phyloP scores from a whole-genome alignment of 257 asterid genomes.

The Vinca minor region DNA sequence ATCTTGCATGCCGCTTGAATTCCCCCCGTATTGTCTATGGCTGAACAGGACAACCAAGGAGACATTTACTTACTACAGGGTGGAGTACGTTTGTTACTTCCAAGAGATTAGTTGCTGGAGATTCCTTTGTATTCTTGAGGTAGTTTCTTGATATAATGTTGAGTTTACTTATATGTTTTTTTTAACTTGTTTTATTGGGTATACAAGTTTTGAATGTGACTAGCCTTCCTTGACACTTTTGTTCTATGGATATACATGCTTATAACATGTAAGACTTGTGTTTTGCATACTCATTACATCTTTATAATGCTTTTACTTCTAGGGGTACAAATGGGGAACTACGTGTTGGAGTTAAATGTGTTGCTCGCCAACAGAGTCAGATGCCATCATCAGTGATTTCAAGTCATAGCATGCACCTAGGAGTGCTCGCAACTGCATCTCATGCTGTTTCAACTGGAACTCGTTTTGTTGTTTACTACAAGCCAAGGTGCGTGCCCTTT shows the following conservation, averaged over 20 bases:
- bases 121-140: slow-evolving; percentile 54
- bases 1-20: neutral
- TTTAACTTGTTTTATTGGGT: too few relatives aligned
- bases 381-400: slow-evolving; percentile 53
- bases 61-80: slow-evolving; percentile 56
- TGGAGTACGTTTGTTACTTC: slow-evolving; percentile 55
- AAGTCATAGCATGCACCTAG: slow-evolving; percentile 55
- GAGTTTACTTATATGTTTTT: neutral
- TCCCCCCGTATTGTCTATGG: neutral
- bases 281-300: neutral
- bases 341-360: slow-evolving; percentile 45
- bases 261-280: neutral
- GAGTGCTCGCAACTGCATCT: slow-evolving; percentile 54
- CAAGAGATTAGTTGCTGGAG: slow-evolving; percentile 49
- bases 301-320: neutral
- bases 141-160: slow-evolving; percentile 7
- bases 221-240: too few relatives aligned
- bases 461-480: slow-evolving; percentile 38
- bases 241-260: neutral
- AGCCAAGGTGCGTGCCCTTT: slow-evolving; percentile 31
- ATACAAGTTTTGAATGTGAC: too few relatives aligned
- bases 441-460: slow-evolving; percentile 43
- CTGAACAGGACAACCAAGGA: slow-evolving; percentile 53
- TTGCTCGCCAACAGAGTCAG: slow-evolving; percentile 31
- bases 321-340: slow-evolving; percentile 46